Base-by-base conservation (phyloP, 2,329 filamentous ascomycete species). In the Podosphaera leucotricha region DNA sequence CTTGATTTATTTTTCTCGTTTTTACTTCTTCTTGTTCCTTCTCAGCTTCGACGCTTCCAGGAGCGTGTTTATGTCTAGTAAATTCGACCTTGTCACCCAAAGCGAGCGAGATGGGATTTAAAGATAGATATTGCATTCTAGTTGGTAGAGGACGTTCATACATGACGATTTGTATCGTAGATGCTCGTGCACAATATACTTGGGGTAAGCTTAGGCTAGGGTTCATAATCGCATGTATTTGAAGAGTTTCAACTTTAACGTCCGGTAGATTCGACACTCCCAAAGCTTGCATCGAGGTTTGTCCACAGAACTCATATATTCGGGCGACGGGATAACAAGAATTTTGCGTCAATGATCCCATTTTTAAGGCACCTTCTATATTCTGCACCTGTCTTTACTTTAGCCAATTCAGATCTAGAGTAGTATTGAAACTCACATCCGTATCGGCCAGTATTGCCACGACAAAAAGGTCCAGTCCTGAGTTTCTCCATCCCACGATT, bases 401-500 rank as follows among this genome's bases (percentile, higher is more conserved):
- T 50, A 59, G 54, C 45, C 55, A 47, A 42, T 43, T 18, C 28
- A 39, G 44, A 38, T 33, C 38, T 20, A 33, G 41, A 2, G 15
- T 37, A 45, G 30, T 37, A 18, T 22, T 24, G 40, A 43, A 43
- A 61, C 77, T 59, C 55, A 92, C 83, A 65, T 94, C 85, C 33
- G 93, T 84, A 64, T 90, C 81, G 57, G 92, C 82, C 48, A 98
- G 65, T 40, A 95, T 73, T 21, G 84, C 78, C 42, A 95, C 76
- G 33, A 95, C 86, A 55, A 95, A 80, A 40, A 95, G 67, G 61
- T 98, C 90, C 43, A 85, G 66, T 41, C 79, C 77, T 33, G 87
- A 94, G 61, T 98, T 98, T 55, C 80, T 76, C 84, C 87, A 98
- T 56, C 90, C 90, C 40, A 98, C 81, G 50, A 98, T 75, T 48